Base-by-base conservation (phyloP, 1,139 yeast genomes). In the Taiozyma sp. region DNA sequence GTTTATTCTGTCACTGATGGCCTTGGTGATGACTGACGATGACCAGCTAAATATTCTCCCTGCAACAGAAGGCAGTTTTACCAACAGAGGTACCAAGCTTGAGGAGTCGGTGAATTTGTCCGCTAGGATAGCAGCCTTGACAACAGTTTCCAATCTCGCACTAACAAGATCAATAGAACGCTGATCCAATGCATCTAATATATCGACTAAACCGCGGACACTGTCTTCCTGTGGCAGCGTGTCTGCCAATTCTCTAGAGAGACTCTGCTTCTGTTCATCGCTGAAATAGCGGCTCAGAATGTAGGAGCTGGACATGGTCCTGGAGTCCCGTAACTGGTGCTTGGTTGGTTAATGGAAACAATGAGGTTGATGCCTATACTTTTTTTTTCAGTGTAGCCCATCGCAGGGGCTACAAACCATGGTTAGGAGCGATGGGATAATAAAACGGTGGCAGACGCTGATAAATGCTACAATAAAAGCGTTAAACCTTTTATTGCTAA, bases 201-300 rank as follows among this genome's bases (percentile, higher is more conserved):
- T 40, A 23, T 51, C 55, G 12, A 49, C 24, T 8, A 61, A 44
- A 1, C 57, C 54, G 10, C 23, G 14, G 8, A 50, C 50, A 29
- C 46, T 52, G 2, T 48, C 53, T 9, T 44, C 39, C 27, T 47
- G 38, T 5, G 42, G 43, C 22, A 59, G 48, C 10, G 45, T 44
- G 3, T 44, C n/a, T 1, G 55, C 27, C 14, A 59, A 43, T 14
- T 57, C 54, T 4, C 30, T 12, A 1, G 53, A 54, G 2, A 59
- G 43, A 2, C 29, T 19, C 14, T 30, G 30, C 24, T 48, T 49
- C 34, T 54, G 57, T 1, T 44, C 48, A 1, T 40, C 50, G 13
- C 28, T 43, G 12, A 59, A 29, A 36, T 54, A 58, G 36, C 42
- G 49, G 6, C 53, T 48, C 4, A 58, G 48, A 6, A 50, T 19